Base-by-base conservation (phyloP, 2,329 filamentous ascomycete genomes). In the Colletotrichum liaoningense region DNA sequence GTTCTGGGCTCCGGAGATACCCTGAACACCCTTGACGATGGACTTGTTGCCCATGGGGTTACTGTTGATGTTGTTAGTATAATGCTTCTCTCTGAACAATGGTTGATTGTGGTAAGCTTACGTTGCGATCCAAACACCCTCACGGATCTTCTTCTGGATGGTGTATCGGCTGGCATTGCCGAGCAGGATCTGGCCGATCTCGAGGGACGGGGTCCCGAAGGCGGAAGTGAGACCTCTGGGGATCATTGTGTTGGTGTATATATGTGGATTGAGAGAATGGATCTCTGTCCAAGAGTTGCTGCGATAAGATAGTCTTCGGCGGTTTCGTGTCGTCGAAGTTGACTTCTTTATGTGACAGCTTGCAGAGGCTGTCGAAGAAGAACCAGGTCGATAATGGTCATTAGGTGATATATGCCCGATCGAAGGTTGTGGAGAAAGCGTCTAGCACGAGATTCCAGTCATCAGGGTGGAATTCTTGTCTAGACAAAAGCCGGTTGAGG, bases 81-180 rank as follows among this genome's bases (percentile, higher is more conserved):
- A 11, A 33, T 33, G 30, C 30, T 33, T 33, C 30, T 33, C 30
- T 33, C 30, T 33, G 30, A 33, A 33, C 30, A 0, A 33, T 33
- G 30, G 1, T 33, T 4, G 30, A 33, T 33, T 33, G 9, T 33
- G 9, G 8, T 33, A 5, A 16, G 33, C 71, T 38, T 58, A 73
- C 71, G 71, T 73, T 28, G 71, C 71, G 7, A 73, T 73, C 71
- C 71, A 73, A 2, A 73, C 71, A 24, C 71, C 71, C 54, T 73
- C 71, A 58, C 71, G 71, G n/a, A 73, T 73, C 56, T 73, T 73
- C 67, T 73, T 73, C 62, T 73, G 71, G n/a, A 73, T 73, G 14
- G 71, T 73, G 71, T 73, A 73, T 11, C 71, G 63, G 67, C 56
- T 73, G 19, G 71, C 71, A 9, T 73, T 73, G 52, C 71, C 71